Base-by-base conservation (phyloP, 176 grass and related monocot genomes). In the Thalia dealbata region DNA sequence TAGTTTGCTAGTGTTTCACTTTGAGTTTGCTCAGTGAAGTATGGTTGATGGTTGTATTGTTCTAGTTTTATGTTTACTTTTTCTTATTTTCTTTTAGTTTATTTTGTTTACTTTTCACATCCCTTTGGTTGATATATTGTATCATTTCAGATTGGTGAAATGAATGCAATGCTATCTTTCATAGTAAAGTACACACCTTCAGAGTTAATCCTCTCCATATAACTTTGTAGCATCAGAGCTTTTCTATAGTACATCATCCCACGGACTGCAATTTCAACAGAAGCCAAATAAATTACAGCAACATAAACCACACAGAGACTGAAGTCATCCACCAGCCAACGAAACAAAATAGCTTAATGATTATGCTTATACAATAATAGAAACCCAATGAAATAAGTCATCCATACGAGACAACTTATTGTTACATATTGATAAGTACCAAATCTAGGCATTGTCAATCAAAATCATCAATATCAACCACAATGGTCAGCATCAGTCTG, bases 161-260 rank as follows among this genome's bases (percentile, higher is more conserved):
- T n/a, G n/a, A n/a, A n/a, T n/a, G n/a, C n/a, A n/a, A n/a, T n/a
- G n/a, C n/a, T n/a, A n/a, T n/a, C n/a, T n/a, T 67, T 72, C 69
- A 62, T 14, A 23, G 4, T 44, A 5, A 16, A 61, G 59, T 6
- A 81, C n/a, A 67, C 73, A 96, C 92, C 89, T 96, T 91, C 89
- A 83, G 82, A 87, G 52, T 73, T 78, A 63, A 83, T 75, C 73
- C 79, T 91, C 84, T 96, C 92, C 78, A 91, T 79, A 85, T 96
- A 89, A 80, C 72, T 96, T 78, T 96, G 92, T 54, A 96, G 78
- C 89, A 96, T 91, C 70, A 96, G 88, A 59, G 92, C 92, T 74
- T 96, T 96, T 68, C 92, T 89, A 15, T 96, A 96, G 80, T 96
- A 96, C 92, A 96, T 96, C 92, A 96, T 96, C 21, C 92, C 92